A percentile compares a stretch with the other conserved stretches of the same genome.
Conservation (phyloP, 2,329 filamentous ascomycete genomes). For the Neocucurbitaria cava region DNA sequence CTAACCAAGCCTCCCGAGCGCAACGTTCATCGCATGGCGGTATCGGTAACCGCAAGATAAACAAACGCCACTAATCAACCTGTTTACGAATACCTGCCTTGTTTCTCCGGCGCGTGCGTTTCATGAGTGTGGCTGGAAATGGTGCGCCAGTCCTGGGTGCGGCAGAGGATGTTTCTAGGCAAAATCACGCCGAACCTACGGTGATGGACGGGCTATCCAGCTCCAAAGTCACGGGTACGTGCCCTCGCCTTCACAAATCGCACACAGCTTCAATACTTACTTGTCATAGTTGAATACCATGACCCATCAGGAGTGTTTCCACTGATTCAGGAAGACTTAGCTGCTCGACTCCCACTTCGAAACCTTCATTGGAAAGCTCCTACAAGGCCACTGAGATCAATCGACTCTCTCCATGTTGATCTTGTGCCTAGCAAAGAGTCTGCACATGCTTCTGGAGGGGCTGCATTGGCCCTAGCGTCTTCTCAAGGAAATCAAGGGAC, state of each 20-base stretch:
- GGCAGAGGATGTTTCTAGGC: conserved; percentile 43
- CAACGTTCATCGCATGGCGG: conserved; percentile 30
- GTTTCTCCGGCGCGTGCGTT: conserved; percentile 24
- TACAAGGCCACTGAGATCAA: conserved; percentile 87
- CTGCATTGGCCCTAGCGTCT: conserved; percentile 29
- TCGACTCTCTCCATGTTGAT: conserved; percentile 89
- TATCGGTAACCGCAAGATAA: conserved; percentile 26
- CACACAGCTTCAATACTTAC: conserved; percentile 24
- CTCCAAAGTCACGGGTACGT: conserved; percentile 60
- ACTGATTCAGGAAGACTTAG: conserved; percentile 77
- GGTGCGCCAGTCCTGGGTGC: conserved; percentile 46
- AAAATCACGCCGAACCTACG: conserved; percentile 35
- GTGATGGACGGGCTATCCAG: conserved; percentile 53
- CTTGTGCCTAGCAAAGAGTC: conserved; percentile 69
- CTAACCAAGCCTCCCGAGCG: conserved; percentile 20
- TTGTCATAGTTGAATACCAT: conserved; percentile 82
- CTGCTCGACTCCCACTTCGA: conserved; percentile 80
- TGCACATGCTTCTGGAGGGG: conserved; percentile 48
- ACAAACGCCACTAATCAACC: conserved; percentile 22
- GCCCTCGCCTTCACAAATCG: conserved; percentile 6
- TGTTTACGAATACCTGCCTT: conserved; percentile 4
- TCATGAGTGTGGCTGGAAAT: conserved; percentile 48
- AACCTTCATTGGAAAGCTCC: conserved; percentile 98
- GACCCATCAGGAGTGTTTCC: conserved; percentile 91
- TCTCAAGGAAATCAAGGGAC: conserved; percentile 25